phyloP scores from a whole-genome alignment of 257 asterid species.

The Solanum bulbocastanum region DNA sequence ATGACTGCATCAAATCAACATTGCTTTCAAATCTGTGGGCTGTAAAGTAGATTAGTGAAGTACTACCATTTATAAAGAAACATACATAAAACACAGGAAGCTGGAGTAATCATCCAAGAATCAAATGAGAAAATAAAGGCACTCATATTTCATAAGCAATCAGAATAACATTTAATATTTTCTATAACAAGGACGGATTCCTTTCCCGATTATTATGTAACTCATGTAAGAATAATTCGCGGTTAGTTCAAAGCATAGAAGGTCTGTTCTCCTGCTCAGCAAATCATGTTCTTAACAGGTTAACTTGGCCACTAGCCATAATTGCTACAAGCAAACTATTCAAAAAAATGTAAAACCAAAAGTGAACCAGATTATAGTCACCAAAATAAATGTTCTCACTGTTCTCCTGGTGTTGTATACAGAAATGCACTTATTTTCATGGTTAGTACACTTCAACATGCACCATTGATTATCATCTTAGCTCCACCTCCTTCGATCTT shows the following conservation, averaged over 20 bases:
- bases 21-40: neutral
- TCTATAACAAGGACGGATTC: neutral
- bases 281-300: neutral
- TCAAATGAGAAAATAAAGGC: neutral
- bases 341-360: neutral
- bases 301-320: neutral
- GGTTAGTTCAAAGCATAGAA: neutral
- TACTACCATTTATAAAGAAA: neutral
- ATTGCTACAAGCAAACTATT: neutral
- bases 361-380: neutral
- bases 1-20: neutral
- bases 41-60: neutral
- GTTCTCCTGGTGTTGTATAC: neutral
- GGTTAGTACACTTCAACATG: neutral
- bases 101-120: neutral
- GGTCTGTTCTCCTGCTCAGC: neutral
- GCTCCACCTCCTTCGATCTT: constrained; percentile 92
- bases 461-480: constrained; percentile 5
- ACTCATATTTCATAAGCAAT: neutral
- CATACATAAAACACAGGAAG: neutral
- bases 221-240: neutral
- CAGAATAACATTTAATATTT: neutral
- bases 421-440: neutral
- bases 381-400: neutral
- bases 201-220: neutral